A percentile compares a stretch with the other conserved stretches of the same genome.
These are phyloP conservation scores for Ceratobasidium sp. DNA, from an alignment of 1,284 basidiomycete species.

Conservation along the genomic window DNA sequence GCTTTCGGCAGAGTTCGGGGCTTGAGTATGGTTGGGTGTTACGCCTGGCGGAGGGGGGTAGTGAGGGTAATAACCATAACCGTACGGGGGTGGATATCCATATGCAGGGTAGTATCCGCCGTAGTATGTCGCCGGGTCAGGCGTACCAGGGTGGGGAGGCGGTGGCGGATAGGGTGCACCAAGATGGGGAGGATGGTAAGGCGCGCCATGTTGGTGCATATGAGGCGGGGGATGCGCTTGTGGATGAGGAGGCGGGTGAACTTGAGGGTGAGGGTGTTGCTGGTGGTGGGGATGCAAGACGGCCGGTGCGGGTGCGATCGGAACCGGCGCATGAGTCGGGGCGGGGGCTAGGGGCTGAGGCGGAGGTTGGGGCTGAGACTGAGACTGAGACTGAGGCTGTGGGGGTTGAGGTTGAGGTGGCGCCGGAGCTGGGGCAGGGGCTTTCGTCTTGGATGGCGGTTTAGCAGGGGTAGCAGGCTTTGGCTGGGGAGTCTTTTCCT, in stretches of 20 bases:
- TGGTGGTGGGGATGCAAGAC: conserved; percentile 1
- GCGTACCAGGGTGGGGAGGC: conserved; percentile 4
- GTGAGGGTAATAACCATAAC: conserved; percentile 30
- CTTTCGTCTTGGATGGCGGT: neutral
- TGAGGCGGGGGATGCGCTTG: conserved; percentile 10
- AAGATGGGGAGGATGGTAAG: neutral
- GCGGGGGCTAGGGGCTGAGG: neutral
- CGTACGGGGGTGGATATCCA: conserved; percentile 32
- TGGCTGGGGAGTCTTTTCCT: neutral
- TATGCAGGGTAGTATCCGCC: conserved; percentile 33
- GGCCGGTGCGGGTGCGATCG: neutral
- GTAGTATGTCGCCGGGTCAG: conserved; percentile 12
- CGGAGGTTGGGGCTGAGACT: conserved; percentile 1
- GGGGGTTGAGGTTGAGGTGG: too few species aligned
- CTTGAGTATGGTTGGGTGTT: neutral
- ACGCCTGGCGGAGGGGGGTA: conserved; percentile 22
- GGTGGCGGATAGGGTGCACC: conserved; percentile 11
- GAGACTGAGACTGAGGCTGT: neutral
- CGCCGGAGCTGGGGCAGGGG: too few species aligned
- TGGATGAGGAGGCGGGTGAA: neutral
- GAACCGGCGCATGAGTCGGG: neutral
- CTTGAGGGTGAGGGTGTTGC: neutral
- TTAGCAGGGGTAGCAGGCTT: neutral
- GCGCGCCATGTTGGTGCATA: conserved; percentile 1
- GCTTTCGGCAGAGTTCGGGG: neutral